Evolutionary conservation across 1,284 basidiomycete genomes (phyloP).

Genomic region (Cutaneotrichosporon sp.): DNA sequence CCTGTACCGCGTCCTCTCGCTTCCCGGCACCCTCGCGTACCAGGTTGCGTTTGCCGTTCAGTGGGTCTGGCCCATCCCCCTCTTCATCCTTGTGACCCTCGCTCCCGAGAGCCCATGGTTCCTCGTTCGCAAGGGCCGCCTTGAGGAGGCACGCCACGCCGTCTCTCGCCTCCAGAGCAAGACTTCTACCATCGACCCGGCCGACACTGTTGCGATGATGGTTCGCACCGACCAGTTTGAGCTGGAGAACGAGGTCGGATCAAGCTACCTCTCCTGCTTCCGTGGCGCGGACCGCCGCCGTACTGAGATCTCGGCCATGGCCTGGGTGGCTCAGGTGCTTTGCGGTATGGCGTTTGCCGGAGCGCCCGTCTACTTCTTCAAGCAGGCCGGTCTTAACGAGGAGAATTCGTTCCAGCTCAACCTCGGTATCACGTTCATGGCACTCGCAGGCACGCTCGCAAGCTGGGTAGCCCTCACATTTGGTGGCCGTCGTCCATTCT

Average conservation of each 20-base stretch:
- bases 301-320: constrained; percentile 23
- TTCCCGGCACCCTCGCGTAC: constrained; percentile 40
- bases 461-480: constrained; percentile 45
- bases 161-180: constrained; percentile 27
- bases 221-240: constrained; percentile 40
- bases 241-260: constrained; percentile 23
- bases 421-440: constrained; percentile 49
- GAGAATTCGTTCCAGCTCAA: constrained; percentile 33
- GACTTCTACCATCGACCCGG: constrained; percentile 28
- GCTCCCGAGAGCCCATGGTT: constrained; percentile 40
- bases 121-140: constrained; percentile 32
- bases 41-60: constrained; percentile 51
- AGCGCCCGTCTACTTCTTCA: constrained; percentile 32
- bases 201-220: constrained; percentile 39
- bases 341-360: constrained; percentile 31
- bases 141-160: constrained; percentile 28
- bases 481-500: constrained; percentile 54
- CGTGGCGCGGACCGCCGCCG: constrained; percentile 29
- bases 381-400: constrained; percentile 23
- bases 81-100: constrained; percentile 26
- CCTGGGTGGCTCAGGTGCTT: constrained; percentile 28
- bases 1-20: constrained; percentile 27
- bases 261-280: constrained; percentile 37
- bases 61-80: constrained; percentile 51
- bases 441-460: constrained; percentile 48